A percentile compares a stretch with the other conserved stretches of the same genome.
phyloP scores from a whole-genome alignment of 2,329 filamentous ascomycete genomes.

The Scedosporium dehoogii region DNA sequence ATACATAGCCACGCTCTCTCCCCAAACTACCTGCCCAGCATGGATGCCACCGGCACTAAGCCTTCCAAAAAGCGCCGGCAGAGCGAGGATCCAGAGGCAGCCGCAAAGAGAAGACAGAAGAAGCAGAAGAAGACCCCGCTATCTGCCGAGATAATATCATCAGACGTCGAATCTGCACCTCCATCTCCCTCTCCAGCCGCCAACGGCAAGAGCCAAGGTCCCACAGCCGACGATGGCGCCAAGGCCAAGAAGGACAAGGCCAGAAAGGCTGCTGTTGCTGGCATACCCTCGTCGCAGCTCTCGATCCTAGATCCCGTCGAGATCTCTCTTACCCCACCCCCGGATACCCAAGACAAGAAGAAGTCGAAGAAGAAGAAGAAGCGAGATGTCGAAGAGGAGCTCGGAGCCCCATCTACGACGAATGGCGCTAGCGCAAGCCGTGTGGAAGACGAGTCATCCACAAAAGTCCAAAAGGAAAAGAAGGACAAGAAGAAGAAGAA shows the following conservation, averaged over 20 bases:
- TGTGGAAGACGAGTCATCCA: conserved; percentile 14
- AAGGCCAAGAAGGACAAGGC: conserved; percentile 1
- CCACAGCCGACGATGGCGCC: background rate
- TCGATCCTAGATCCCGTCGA: background rate
- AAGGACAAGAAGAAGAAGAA: conserved; percentile 19
- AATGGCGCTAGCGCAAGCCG: conserved; percentile 9
- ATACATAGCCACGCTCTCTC: no score
- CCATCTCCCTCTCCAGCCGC: background rate
- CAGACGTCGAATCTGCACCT: background rate
- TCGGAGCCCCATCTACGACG: background rate
- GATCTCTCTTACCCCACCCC: background rate
- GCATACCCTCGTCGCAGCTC: background rate
- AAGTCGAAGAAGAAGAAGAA: conserved; percentile 1
- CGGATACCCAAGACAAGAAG: background rate
- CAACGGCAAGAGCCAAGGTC: background rate
- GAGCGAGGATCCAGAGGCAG: conserved; percentile 2
- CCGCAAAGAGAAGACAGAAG: conserved; percentile 1
- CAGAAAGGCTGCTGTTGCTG: background rate
- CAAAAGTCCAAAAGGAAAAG: background rate
- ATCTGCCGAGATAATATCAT: background rate
- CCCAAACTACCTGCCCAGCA: background rate
- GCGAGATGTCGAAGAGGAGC: background rate
- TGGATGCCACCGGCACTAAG: background rate
- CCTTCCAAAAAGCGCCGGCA: conserved; percentile 6
- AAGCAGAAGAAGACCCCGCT: conserved; percentile 3